Evolutionary conservation across 495 filamentous ascomycete genomes (phyloP).

Genomic region (Hyphodiscus hymeniophilus): DNA sequence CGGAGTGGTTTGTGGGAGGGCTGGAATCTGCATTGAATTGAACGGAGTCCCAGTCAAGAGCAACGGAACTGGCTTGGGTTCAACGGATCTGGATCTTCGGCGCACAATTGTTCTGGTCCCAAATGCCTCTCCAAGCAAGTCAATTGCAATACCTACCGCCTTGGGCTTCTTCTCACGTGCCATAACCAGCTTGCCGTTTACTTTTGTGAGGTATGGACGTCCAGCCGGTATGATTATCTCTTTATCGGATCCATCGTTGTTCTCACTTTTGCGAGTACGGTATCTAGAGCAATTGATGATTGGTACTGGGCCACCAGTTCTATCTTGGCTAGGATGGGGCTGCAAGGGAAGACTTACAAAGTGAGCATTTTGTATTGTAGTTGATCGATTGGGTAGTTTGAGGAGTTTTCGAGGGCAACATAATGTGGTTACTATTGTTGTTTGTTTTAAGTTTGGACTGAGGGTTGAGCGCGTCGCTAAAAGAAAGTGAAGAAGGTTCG

Average conservation of each 20-base stretch:
- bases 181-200: conserved; percentile 24
- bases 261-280: neutral
- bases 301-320: no score
- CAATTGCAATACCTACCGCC: neutral
- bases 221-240: conserved; percentile 13
- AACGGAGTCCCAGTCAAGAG: conserved; percentile 13
- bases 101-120: neutral
- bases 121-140: conserved; percentile 19
- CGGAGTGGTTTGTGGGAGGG: conserved; percentile 5
- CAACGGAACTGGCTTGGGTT: conserved; percentile 4
- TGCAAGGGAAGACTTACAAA: neutral
- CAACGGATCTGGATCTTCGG: conserved; percentile 10
- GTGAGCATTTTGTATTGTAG: neutral
- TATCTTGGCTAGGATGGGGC: neutral
- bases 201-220: conserved; percentile 19
- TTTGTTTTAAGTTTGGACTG: no score
- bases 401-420: no score
- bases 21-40: conserved; percentile 1
- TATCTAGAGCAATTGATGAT: neutral
- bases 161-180: conserved; percentile 17
- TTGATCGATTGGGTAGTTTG: no score
- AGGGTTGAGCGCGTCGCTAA: no score
- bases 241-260: neutral
- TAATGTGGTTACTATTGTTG: no score
- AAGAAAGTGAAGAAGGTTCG: no score